phyloP scores from a whole-genome alignment of 768 basidiomycete species.

The Agrocybe chaxingu region DNA sequence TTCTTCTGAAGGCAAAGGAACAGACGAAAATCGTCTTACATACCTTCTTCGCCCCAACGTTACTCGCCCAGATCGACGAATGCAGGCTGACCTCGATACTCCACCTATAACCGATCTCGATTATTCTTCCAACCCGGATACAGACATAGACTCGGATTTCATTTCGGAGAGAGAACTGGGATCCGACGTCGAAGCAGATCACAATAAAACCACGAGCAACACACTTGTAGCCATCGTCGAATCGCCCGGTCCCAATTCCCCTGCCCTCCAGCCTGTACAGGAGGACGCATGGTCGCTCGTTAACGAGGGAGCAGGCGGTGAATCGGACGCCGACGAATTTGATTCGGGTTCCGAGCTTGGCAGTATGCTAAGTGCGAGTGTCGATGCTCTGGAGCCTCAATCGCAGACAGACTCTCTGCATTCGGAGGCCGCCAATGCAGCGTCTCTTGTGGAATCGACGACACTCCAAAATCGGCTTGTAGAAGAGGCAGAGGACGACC shows the following conservation, averaged over 20 bases:
- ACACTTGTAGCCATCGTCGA: slow-evolving; percentile 25
- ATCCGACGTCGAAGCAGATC: slow-evolving; percentile 43
- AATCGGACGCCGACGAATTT: slow-evolving; percentile 18
- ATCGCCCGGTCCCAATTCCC: slow-evolving; percentile 6
- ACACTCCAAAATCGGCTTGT: not conserved
- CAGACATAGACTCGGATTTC: slow-evolving; percentile 51
- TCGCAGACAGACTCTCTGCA: slow-evolving; percentile 11
- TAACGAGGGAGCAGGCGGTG: slow-evolving; percentile 11
- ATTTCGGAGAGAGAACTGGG: slow-evolving; percentile 47
- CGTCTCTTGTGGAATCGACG: not conserved
- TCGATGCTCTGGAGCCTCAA: slow-evolving; percentile 20
- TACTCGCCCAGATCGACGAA: slow-evolving; percentile 51
- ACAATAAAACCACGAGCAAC: slow-evolving; percentile 16
- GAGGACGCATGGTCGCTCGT: slow-evolving; percentile 22
- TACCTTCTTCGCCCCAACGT: slow-evolving; percentile 80
- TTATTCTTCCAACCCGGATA: slow-evolving; percentile 45
- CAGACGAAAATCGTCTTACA: slow-evolving; percentile 59
- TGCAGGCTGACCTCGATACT: slow-evolving; percentile 50
- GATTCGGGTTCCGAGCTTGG: slow-evolving; percentile 24
- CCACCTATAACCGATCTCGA: slow-evolving; percentile 72
- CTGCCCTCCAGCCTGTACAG: slow-evolving; percentile 23
- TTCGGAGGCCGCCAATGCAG: slow-evolving; percentile 1
- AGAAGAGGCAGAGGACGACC: slow-evolving; percentile 7
- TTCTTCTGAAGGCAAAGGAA: slow-evolving; percentile 50
- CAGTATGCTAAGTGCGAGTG: slow-evolving; percentile 12